Percentiles rank a stretch among this genome's conserved stretches.
Conservation (phyloP, 495 filamentous ascomycete genomes). For the Daldinia loculata region DNA sequence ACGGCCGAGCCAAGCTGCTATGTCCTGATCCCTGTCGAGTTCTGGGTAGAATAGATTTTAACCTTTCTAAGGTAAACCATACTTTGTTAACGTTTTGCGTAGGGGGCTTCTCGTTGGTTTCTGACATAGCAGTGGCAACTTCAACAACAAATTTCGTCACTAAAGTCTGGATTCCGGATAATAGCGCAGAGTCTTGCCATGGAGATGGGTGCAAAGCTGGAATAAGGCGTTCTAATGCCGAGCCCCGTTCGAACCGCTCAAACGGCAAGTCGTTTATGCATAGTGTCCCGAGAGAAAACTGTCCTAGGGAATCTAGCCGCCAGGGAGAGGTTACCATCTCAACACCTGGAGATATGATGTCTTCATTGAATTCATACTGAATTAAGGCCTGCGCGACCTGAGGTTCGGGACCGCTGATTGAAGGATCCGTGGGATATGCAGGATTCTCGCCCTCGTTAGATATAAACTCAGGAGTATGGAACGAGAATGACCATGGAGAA, state of each 20-base stretch:
- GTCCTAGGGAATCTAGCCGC: neutral
- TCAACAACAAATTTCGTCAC: constrained; percentile 1
- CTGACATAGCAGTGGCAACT: constrained; percentile 5
- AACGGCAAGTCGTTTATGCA: constrained; percentile 19
- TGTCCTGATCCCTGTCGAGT: neutral
- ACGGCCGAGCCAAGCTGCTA: neutral
- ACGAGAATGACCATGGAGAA: neutral
- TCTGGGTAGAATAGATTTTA: constrained; percentile 10
- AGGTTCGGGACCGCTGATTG: too few relatives aligned
- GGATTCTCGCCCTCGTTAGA: neutral
- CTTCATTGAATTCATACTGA: neutral
- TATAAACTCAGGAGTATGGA: neutral
- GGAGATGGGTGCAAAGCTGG: constrained; percentile 4
- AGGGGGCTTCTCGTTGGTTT: neutral
- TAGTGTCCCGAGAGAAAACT: neutral
- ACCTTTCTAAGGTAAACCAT: neutral
- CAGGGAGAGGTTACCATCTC: neutral
- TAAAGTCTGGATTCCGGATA: neutral
- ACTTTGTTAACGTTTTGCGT: neutral
- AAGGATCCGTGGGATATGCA: neutral
- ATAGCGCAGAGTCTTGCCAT: neutral
- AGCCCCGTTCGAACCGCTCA: constrained; percentile 12
- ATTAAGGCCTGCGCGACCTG: neutral
- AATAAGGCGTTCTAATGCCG: neutral
- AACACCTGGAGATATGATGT: neutral